These are phyloP conservation scores for Tardiomyces blankii DNA, from an alignment of 1,139 yeast species.

Conservation along the genomic window DNA sequence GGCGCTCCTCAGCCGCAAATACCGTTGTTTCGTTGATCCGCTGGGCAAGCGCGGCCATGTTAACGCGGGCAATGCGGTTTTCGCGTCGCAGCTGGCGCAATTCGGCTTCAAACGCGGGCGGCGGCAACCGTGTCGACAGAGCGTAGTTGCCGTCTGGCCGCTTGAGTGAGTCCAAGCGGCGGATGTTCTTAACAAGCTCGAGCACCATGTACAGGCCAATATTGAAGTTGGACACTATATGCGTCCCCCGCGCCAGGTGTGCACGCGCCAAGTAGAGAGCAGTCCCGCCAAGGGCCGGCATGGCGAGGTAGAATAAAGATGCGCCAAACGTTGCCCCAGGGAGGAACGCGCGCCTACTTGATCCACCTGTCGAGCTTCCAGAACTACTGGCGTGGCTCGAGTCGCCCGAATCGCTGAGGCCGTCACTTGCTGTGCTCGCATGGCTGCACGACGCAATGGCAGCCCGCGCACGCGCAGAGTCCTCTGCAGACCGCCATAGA, in stretches of 20 bases:
- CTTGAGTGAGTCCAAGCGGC: not conserved
- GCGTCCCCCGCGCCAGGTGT: conserved; percentile 14
- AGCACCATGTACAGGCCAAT: conserved; percentile 13
- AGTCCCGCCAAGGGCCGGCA: conserved; percentile 16
- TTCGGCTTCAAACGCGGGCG: not conserved
- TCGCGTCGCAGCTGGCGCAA: not conserved
- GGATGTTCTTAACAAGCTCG: not conserved
- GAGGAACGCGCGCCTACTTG: too few relatives aligned
- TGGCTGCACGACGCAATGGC: not conserved
- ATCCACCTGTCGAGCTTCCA: too few relatives aligned
- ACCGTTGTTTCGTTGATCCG: not conserved
- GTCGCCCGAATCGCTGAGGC: not conserved
- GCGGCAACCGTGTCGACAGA: not conserved
- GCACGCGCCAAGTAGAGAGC: conserved; percentile 11
- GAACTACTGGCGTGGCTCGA: too few relatives aligned
- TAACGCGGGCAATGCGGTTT: not conserved
- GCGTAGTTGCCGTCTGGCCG: not conserved
- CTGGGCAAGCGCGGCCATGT: not conserved
- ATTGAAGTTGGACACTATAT: conserved; percentile 14
- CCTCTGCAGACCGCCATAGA: not conserved
- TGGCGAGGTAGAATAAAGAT: conserved; percentile 9
- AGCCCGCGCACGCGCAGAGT: not conserved
- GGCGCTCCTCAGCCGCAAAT: too few relatives aligned
- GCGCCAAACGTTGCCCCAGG: conserved; percentile 3
- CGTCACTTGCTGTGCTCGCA: not conserved